Evolutionary conservation across 495 filamentous ascomycete species (phyloP).

Genomic region (Aspergillus conjunctus): DNA sequence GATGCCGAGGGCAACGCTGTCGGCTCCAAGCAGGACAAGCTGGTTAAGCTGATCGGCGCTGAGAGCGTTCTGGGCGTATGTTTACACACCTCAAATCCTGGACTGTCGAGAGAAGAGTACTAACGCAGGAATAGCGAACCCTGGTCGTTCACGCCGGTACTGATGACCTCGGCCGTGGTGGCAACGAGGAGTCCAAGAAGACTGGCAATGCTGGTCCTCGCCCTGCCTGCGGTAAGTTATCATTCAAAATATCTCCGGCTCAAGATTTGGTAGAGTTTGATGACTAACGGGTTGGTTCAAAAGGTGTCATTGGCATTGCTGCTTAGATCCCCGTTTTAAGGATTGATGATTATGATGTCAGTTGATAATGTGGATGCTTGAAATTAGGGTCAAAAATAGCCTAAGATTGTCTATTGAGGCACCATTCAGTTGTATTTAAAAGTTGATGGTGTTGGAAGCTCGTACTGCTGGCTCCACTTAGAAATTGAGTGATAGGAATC

Average conservation of each 20-base stretch:
- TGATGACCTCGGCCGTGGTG: constrained; percentile 92
- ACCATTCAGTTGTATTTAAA: not conserved
- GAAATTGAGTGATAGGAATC: constrained; percentile 17
- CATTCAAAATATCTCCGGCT: not conserved
- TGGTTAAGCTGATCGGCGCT: constrained; percentile 91
- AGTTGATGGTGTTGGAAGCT: not conserved
- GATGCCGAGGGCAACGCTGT: constrained; percentile 86
- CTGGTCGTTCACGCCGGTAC: constrained; percentile 93
- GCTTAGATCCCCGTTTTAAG: constrained; percentile 36
- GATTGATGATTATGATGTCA: constrained; percentile 21
- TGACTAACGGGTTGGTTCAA: constrained; percentile 2
- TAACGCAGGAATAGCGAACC: constrained; percentile 65
- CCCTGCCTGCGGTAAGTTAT: constrained; percentile 81
- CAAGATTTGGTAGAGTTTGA: too few relatives aligned
- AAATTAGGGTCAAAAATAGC: constrained; percentile 9
- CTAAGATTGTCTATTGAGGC: not conserved
- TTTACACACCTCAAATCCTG: constrained; percentile 16
- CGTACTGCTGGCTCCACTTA: not conserved
- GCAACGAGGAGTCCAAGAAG: constrained; percentile 90
- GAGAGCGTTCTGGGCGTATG: constrained; percentile 94
- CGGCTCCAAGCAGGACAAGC: constrained; percentile 72
- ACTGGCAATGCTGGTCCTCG: constrained; percentile 92
- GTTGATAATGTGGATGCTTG: constrained; percentile 18
- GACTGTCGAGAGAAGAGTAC: not conserved
- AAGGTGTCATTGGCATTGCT: constrained; percentile 89